These are phyloP conservation scores for Musa balbisiana DNA, from an alignment of 202 grass and related monocot genomes.

Conservation along the genomic window DNA sequence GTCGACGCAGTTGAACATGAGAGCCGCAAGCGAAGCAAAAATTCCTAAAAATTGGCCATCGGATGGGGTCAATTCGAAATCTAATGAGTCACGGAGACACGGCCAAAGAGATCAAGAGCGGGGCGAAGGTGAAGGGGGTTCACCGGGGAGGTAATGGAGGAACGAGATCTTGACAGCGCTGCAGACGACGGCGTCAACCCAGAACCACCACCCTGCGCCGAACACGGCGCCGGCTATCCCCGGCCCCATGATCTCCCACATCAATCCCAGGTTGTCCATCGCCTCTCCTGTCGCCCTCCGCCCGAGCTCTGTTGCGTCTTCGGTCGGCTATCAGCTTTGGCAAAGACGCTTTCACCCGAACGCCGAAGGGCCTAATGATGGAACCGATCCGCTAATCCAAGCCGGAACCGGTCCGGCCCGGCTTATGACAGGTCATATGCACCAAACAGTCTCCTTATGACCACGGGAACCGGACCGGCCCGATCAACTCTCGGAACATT, in stretches of 20 bases:
- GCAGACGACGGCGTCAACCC: conserved; percentile 97
- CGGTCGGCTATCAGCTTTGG: too few species aligned
- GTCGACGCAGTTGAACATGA: conserved; percentile 95
- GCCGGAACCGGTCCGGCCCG: too few species aligned
- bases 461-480: too few species aligned
- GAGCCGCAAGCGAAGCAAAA: conserved; percentile 77
- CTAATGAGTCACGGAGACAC: neutral
- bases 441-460: too few species aligned
- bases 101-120: neutral
- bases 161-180: conserved; percentile 77
- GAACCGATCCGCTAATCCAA: too few species aligned
- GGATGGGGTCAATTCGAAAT: neutral
- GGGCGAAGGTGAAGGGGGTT: neutral
- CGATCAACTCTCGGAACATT: too few species aligned
- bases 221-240: conserved; percentile 84
- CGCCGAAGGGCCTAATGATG: too few species aligned
- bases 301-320: too few species aligned
- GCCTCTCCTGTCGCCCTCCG: neutral
- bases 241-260: conserved; percentile 85
- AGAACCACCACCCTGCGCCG: conserved; percentile 97
- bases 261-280: conserved; percentile 69
- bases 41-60: conserved; percentile 40
- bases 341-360: too few species aligned
- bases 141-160: conserved; percentile 96
- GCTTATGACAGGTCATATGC: too few species aligned